A percentile compares a stretch with the other conserved stretches of the same genome.
Evolutionary conservation across 2,329 filamentous ascomycete genomes (phyloP).

Genomic region (Pyrenophora graminea): DNA sequence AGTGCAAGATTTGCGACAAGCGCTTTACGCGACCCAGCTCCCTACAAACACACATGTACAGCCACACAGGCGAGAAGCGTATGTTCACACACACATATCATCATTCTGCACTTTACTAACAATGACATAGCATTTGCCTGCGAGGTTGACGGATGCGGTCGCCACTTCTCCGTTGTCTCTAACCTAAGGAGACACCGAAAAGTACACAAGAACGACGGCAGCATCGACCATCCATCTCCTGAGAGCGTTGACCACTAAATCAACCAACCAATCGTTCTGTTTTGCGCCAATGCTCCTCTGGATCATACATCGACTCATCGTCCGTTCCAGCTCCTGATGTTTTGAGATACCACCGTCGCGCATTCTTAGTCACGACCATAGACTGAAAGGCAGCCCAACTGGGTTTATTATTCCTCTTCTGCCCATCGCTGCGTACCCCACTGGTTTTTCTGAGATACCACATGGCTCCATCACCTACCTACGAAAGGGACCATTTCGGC

Average conservation of each 20-base stretch:
- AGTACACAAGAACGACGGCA: slow-evolving; percentile 80
- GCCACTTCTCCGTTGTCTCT: slow-evolving; percentile 96
- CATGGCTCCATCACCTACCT: slow-evolving; percentile 9
- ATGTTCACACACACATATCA: slow-evolving; percentile 53
- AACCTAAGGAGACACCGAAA: slow-evolving; percentile 94
- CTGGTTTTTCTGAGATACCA: slow-evolving; percentile 31
- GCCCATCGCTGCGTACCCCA: slow-evolving; percentile 34
- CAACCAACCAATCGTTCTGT: slow-evolving; percentile 24
- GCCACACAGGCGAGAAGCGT: slow-evolving; percentile 98
- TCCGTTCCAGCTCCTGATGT: slow-evolving; percentile 18
- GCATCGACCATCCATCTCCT: slow-evolving; percentile 52
- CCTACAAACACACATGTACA: slow-evolving; percentile 97
- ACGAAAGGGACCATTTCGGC: slow-evolving; percentile 20
- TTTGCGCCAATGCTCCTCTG: slow-evolving; percentile 6
- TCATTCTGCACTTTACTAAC: slow-evolving; percentile 8
- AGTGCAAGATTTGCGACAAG: slow-evolving; percentile 99
- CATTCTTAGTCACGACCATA: slow-evolving; percentile 33
- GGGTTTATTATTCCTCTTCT: slow-evolving; percentile 37
- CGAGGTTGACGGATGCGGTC: slow-evolving; percentile 90
- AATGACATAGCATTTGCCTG: slow-evolving; percentile 77
- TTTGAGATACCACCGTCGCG: slow-evolving; percentile 46
- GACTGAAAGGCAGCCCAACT: slow-evolving; percentile 32
- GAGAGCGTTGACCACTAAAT: slow-evolving; percentile 46
- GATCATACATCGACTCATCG: slow-evolving; percentile 9
- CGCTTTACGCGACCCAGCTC: slow-evolving; percentile 94